phyloP scores from a whole-genome alignment of 2,329 filamentous ascomycete species.

The Ophiognomonia clavigignenti-juglandacearum region DNA sequence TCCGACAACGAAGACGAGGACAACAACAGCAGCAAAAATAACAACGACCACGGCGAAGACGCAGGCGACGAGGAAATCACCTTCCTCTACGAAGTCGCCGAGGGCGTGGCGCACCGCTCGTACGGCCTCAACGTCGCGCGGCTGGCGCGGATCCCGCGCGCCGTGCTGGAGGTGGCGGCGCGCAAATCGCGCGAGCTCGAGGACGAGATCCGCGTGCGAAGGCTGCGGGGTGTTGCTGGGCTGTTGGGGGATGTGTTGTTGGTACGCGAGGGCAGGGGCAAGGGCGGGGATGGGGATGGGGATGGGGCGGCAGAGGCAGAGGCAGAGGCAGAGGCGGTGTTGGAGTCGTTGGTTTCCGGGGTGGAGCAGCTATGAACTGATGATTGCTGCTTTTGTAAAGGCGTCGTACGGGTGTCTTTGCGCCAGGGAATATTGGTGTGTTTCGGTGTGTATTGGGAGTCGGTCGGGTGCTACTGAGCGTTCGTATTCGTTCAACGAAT shows the following conservation, averaged over 20 bases:
- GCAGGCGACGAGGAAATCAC: slow-evolving; percentile 73
- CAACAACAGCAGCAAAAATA: slow-evolving; percentile 20
- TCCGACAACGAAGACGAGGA: background rate
- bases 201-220: slow-evolving; percentile 60
- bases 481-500: too few species aligned
- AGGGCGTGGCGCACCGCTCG: slow-evolving; percentile 87
- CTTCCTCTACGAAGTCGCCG: slow-evolving; percentile 87
- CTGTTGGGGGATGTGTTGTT: slow-evolving; percentile 41
- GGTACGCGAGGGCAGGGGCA: slow-evolving; percentile 22
- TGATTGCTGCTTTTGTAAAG: slow-evolving; percentile 16
- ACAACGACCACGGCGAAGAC: slow-evolving; percentile 40
- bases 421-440: too few species aligned
- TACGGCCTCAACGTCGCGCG: slow-evolving; percentile 93
- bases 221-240: slow-evolving; percentile 46
- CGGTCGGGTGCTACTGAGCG: too few species aligned
- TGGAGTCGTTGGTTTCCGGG: slow-evolving; percentile 49
- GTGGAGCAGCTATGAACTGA: slow-evolving; percentile 54
- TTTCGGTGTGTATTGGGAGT: too few species aligned
- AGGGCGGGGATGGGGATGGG: too few species aligned
- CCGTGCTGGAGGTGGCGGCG: slow-evolving; percentile 74
- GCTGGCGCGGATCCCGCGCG: slow-evolving; percentile 72
- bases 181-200: slow-evolving; percentile 78
- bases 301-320: too few species aligned
- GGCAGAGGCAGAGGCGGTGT: too few species aligned
- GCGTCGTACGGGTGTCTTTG: too few species aligned